Base-by-base conservation (phyloP, 345 rosid genomes). In the Citrus unshiu region DNA sequence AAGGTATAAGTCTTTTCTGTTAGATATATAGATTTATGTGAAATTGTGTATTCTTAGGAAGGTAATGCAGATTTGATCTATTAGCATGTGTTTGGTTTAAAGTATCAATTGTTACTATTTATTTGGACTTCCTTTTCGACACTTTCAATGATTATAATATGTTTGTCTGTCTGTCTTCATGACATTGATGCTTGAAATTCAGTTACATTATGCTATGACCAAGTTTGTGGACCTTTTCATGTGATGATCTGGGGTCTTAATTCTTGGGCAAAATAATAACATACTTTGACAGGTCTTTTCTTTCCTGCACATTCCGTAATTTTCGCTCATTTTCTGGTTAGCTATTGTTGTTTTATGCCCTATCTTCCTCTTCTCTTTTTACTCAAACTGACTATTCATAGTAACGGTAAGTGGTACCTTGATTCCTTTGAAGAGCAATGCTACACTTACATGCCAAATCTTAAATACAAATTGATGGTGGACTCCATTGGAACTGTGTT, bases 1-100 rank as follows among this genome's bases (percentile, higher is more conserved):
- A 68, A 87, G 92, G 91, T 89, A 85, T 46, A 19, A 32, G 32
- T 9, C 14, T 49, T 46, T 25, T 76, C 27, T 37, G 14, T 46
- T 70, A 7, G 30, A 21, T 75, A 1, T 29, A 32, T 74, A 35
- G 2, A 39, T 66, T 8, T 73, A 30, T 65, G 9, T 60, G 18
- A 68, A 16, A n/a, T 24, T 64, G 6, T 73, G 54, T 63, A n/a
- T 9, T 51, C 59, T 67, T 40, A 54, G 0, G 34, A 27, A 19
- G 30, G 1, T 6, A 46, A 14, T 51, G 7, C 27, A 12, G 25
- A 72, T 39, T 35, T 75, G 27, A 59, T 7, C 16, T 34, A 7
- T 54, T 5, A 60, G 39, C 64, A 14, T 56, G 25, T 62, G 43
- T 46, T 73, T 51, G 13, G 7, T 46, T 60, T 43, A 32, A 54